Base-by-base conservation (phyloP, 257 asterid species). In the Echites panduratus region DNA sequence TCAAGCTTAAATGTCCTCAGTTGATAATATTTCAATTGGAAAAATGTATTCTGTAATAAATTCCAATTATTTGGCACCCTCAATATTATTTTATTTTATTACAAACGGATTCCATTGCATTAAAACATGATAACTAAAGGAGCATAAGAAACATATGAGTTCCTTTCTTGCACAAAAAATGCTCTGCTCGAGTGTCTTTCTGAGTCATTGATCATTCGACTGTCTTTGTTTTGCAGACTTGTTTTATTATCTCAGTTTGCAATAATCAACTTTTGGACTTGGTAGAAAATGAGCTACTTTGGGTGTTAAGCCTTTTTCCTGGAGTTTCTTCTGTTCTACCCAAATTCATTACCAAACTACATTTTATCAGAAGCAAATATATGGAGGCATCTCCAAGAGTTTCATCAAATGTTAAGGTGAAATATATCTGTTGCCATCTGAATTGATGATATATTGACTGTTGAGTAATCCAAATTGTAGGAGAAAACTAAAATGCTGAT, bases 191-290 rank as follows among this genome's bases (percentile, higher is more conserved):
- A 41, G 22, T 13, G 56, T 74, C 41, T 9, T 26, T 65, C 47
- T 7, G 16, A 40, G 57, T 24, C 4, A 53, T n/a, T 65, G 66
- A 65, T 24, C 45, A 32, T 29, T 52, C 52, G n/a, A n/a, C 1
- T 20, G 41, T 73, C 29, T 10, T 43, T 67, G 41, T 57, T 71
- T 44, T 75, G 68, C 84, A 80, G 81, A 70, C 81, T 7, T 76
- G 79, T 66, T 80, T 80, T 70, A 80, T 80, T 52, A 76, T 80
- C 70, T 80, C 81, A 73, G 71, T 80, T 53, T 80, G 84, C 78
- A 80, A 80, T 67, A 77, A 80, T 70, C 84, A 80, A 70, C 81
- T 80, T 53, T 16, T 76, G 78, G 79, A 80, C 73, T 70, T 77
- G 68, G 50, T 76, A 22, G 84, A 80, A 63, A 73, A 73, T 69